Evolutionary conservation across 2,329 filamentous ascomycete species (phyloP).

Genomic region (Ophiocordyceps australis): DNA sequence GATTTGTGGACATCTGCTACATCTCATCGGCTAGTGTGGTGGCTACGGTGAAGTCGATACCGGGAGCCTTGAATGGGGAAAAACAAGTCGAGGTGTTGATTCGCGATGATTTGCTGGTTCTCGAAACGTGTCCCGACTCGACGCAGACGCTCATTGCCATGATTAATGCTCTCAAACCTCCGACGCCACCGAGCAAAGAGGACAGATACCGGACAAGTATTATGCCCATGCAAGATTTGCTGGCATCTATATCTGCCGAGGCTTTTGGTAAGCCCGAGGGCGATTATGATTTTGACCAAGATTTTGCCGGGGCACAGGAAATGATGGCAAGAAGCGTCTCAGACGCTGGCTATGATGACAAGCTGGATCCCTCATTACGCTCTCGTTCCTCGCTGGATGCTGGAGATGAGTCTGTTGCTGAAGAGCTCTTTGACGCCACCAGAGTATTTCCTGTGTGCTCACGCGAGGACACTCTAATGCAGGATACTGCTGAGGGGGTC

Average conservation of each 20-base stretch:
- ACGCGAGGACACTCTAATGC: slow-evolving; percentile 12
- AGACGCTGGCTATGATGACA: slow-evolving; percentile 13
- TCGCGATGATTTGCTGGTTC: slow-evolving; percentile 67
- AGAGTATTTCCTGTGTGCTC: slow-evolving; percentile 10
- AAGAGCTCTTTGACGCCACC: slow-evolving; percentile 30
- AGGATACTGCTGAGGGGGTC: slow-evolving; percentile 17
- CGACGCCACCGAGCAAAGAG: slow-evolving; percentile 63
- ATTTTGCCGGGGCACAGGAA: slow-evolving; percentile 36
- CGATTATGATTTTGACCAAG: slow-evolving; percentile 44
- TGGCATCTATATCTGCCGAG: slow-evolving; percentile 80
- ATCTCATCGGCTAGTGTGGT: slow-evolving; percentile 63
- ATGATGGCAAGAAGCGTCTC: slow-evolving; percentile 21
- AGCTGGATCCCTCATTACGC: too few relatives aligned
- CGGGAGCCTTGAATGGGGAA: slow-evolving; percentile 12
- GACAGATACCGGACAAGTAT: slow-evolving; percentile 77
- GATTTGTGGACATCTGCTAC: slow-evolving; percentile 74
- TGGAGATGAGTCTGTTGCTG: slow-evolving; percentile 20
- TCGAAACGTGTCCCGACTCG: slow-evolving; percentile 94
- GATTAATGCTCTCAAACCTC: slow-evolving; percentile 64
- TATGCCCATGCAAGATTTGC: slow-evolving; percentile 70
- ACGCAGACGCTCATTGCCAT: slow-evolving; percentile 78
- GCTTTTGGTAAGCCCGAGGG: slow-evolving; percentile 50
- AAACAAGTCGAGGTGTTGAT: slow-evolving; percentile 65
- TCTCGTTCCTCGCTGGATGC: slow-evolving; percentile 34
- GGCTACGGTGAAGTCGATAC: slow-evolving; percentile 40